Evolutionary conservation across 495 filamentous ascomycete genomes (phyloP), one percentile per base, ranked within the genome.

Genomic region (Poronia punctata): DNA sequence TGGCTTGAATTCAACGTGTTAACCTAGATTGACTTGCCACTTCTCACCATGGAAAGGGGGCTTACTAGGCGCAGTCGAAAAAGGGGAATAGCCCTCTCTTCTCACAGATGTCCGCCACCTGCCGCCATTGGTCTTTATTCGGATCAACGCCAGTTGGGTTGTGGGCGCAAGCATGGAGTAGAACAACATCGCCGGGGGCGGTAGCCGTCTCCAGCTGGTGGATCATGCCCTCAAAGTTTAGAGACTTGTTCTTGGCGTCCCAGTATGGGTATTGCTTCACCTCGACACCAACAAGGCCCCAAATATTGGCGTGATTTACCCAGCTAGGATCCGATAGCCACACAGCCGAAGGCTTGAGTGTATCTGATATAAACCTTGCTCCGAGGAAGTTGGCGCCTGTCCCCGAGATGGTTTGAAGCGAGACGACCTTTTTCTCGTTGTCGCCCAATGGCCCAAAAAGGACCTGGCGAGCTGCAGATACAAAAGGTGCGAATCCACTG

Each of bases 311-410:
- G 25, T 37, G 43, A 36, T 38, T 74, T 10, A 38, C 31, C 45
- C 37, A 53, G 5, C 20, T 26, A 7, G 28, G 44, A 12, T 37
- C 37, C 2, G 44, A 41, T 0, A 41, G 30, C 37, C 44, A 47
- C 17, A 47, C 31, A 20, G 9, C 21, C 15, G 20, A 16, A 24
- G 22, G 37, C n/a, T 3, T 6, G n/a, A 35, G 1, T 65, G 72
- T 76, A 48, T 68, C 71, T 43, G 70, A 49, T 30, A 79, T 69
- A 61, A 79, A 76, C 43, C 74, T 66, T 21, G 62, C 72, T 41
- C 72, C 74, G 5, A 79, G 65, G 45, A 76, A 72, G 50, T 74
- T 66, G 43, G 75, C 75, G 28, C 75, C 75, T 38, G 75, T 79
- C 43, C 75, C 75, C 20, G 75, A 76, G 52, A 79, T 70, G 40